Evolutionary conservation across 345 rosid genomes (phyloP).

Genomic region (Gossypium australe): DNA sequence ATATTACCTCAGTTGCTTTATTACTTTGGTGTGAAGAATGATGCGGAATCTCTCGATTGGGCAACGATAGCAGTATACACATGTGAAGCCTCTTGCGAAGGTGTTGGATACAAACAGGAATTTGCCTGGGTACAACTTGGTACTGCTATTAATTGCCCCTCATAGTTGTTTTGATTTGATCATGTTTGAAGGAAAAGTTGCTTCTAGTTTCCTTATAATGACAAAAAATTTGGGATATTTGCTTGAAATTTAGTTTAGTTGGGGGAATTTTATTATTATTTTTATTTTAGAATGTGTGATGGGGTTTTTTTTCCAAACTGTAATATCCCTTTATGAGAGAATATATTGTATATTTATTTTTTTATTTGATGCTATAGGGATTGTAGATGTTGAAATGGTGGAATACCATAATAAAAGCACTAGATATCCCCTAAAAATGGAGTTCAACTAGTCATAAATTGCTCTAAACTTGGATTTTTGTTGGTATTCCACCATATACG

Average conservation of each 20-base stretch:
- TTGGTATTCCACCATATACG: too few relatives aligned
- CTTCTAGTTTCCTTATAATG: not conserved
- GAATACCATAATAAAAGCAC: too few relatives aligned
- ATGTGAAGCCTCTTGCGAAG: conserved; percentile 73
- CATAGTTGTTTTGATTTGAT: not conserved
- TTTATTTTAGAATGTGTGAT: not conserved
- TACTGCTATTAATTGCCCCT: conserved; percentile 19
- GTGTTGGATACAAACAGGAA: conserved; percentile 60
- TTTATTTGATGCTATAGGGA: too few relatives aligned
- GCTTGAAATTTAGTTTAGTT: not conserved
- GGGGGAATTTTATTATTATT: not conserved
- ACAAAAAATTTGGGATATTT: not conserved
- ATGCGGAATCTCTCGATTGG: conserved; percentile 80
- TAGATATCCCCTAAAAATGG: too few relatives aligned
- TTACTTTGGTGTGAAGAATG: conserved; percentile 60
- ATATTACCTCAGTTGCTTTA: conserved; percentile 79
- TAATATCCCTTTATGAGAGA: not conserved
- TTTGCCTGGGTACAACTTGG: conserved; percentile 77
- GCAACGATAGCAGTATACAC: conserved; percentile 67
- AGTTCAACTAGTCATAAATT: too few relatives aligned
- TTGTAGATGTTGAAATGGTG: not conserved
- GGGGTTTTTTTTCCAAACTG: not conserved
- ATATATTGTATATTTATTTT: too few relatives aligned
- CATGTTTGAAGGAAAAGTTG: not conserved
- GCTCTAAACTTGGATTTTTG: too few relatives aligned